Percentiles rank a stretch among this genome's conserved stretches.
phyloP scores from a whole-genome alignment of 164 flowering plant genomes.

The Kingdonia uniflora region DNA sequence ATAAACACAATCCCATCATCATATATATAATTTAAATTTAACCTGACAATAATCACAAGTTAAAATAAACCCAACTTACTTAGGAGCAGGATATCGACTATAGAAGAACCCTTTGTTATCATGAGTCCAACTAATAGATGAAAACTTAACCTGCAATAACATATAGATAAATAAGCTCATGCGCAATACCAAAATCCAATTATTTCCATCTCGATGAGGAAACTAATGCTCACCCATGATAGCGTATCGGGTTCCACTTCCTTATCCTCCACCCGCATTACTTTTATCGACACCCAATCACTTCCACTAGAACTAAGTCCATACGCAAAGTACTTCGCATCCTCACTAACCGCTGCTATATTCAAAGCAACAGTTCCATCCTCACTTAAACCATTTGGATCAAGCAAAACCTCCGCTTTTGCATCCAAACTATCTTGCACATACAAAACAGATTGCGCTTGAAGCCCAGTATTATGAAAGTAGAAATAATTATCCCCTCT shows the following conservation, averaged over 20 bases:
- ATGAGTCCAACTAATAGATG: conserved; percentile 77
- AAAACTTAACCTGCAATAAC: conserved; percentile 73
- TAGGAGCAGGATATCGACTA: conserved; percentile 81
- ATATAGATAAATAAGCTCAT: background rate
- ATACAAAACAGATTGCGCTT: conserved; percentile 84
- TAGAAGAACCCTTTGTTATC: conserved; percentile 95
- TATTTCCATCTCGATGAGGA: background rate
- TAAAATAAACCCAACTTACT: conserved; percentile 33
- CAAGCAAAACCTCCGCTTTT: conserved; percentile 75
- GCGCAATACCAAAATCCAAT: background rate
- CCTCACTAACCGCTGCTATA: conserved; percentile 49
- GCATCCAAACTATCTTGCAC: conserved; percentile 91
- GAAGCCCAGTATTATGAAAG: conserved; percentile 89
- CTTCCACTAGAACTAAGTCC: conserved; percentile 91
- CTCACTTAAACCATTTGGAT: conserved; percentile 85
- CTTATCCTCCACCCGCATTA: conserved; percentile 74
- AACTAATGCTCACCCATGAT: conserved; percentile 55
- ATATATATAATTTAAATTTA: too few species aligned
- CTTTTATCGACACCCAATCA: conserved; percentile 93
- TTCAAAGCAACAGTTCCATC: conserved; percentile 90
- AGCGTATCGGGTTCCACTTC: conserved; percentile 49
- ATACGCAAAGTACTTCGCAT: conserved; percentile 86
- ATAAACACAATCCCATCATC: conserved; percentile 6
- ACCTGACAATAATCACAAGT: background rate
- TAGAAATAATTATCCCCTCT: conserved; percentile 77